Percentiles rank a stretch among this genome's conserved stretches.
These are phyloP conservation scores for Elongisporangium senticosum DNA, from an alignment of 352 stramenopile species.

Conservation along the genomic window DNA sequence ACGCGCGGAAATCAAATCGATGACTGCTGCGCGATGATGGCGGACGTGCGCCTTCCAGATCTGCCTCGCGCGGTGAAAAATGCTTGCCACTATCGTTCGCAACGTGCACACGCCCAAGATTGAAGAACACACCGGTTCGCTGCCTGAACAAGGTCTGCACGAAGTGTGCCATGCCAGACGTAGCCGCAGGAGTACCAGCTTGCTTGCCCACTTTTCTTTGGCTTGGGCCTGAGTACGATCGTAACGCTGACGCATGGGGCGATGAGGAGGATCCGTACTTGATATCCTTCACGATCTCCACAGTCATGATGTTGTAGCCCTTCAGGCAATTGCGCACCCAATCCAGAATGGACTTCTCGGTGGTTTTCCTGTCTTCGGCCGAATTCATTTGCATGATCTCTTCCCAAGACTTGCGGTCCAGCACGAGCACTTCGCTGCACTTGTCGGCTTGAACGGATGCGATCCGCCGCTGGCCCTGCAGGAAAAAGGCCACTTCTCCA, in stretches of 20 bases:
- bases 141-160: not conserved
- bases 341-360: slow-evolving; percentile 29
- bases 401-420: slow-evolving; percentile 48
- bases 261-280: slow-evolving; percentile 14
- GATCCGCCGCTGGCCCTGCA: slow-evolving; percentile 49
- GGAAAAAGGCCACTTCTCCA: slow-evolving; percentile 71
- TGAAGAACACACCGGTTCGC: not conserved
- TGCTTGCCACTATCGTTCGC: not conserved
- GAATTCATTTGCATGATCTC: slow-evolving; percentile 38
- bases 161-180: not conserved
- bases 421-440: slow-evolving; percentile 53
- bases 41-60: not conserved
- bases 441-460: slow-evolving; percentile 57
- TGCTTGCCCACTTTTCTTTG: not conserved
- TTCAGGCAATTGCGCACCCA: slow-evolving; percentile 64
- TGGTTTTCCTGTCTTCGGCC: slow-evolving; percentile 30
- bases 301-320: slow-evolving; percentile 66
- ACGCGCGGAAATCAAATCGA: no score
- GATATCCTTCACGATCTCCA: slow-evolving; percentile 70
- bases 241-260: not conserved
- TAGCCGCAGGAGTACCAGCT: not conserved
- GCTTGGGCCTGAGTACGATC: not conserved
- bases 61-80: not conserved
- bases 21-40: not conserved
- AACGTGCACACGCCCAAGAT: slow-evolving; percentile 7